phyloP scores from a whole-genome alignment of 2,329 filamentous ascomycete genomes.

The Xylaria sp. region DNA sequence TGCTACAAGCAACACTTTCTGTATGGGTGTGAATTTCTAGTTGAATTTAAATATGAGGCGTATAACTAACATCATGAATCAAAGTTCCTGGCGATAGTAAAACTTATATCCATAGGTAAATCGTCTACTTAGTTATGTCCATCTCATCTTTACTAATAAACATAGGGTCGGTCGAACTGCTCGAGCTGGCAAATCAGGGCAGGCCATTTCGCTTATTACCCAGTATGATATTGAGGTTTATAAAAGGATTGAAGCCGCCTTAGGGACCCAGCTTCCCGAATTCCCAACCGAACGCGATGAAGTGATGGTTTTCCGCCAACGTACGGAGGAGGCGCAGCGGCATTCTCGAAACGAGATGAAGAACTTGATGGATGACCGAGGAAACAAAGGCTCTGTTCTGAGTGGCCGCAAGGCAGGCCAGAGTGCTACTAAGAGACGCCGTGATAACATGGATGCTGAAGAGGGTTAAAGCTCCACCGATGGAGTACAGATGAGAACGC shows the following conservation, averaged over 20 bases:
- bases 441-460: slow-evolving; percentile 75
- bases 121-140: background rate
- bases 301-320: slow-evolving; percentile 78
- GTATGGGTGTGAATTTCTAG: background rate
- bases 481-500: background rate
- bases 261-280: slow-evolving; percentile 76
- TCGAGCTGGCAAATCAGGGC: slow-evolving; percentile 81
- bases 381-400: slow-evolving; percentile 57
- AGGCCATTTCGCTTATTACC: slow-evolving; percentile 80
- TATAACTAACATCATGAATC: slow-evolving; percentile 4
- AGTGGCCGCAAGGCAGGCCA: slow-evolving; percentile 52
- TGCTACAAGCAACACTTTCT: background rate
- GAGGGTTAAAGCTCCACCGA: slow-evolving; percentile 58
- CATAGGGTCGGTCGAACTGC: slow-evolving; percentile 89
- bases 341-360: slow-evolving; percentile 83
- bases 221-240: slow-evolving; percentile 79
- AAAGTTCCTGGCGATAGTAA: slow-evolving; percentile 52
- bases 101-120: slow-evolving; percentile 75
- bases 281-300: slow-evolving; percentile 78
- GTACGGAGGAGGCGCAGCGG: slow-evolving; percentile 84
- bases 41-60: background rate
- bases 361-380: slow-evolving; percentile 73
- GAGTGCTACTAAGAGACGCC: slow-evolving; percentile 45
- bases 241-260: slow-evolving; percentile 78
- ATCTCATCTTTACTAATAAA: slow-evolving; percentile 55